Evolutionary conservation across 805 yeast genomes (phyloP), one percentile per base, ranked within the genome.

Genomic region (Yamadazyma akitaensis): DNA sequence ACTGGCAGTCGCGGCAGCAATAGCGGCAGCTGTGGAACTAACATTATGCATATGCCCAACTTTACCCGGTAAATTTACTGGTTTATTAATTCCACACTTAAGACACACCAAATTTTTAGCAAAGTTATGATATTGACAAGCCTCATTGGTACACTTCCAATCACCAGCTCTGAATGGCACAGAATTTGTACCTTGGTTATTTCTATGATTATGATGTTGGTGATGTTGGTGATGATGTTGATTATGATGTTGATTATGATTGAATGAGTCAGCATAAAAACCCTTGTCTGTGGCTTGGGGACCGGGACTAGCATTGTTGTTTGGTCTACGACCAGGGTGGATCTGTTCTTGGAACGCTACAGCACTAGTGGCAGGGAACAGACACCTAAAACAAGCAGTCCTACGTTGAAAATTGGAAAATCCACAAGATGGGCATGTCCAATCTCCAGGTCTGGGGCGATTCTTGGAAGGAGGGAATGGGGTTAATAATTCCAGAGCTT

Each of bases 151-250:
- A 70, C 97, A 91, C 64, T 89, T 90, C 97, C 97, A 91, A 67
- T 90, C 97, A 43, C 97, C 97, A 2, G 97, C 97, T 57, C 97
- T 78, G 67, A 91, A 91, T 26, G 97, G 96, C n/a, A 91, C 95
- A 56, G 80, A 76, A 47, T 57, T 53, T 38, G 54, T 44, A 9
- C 51, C 37, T 26, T 60, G 30, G 40, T 25, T 26, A 17, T 38
- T 38, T 25, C 41, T 33, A 30, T 31, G 37, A 26, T 33, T 21
- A 14, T 41, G 37, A 16, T 41, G 43, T 25, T 53, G 47, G 45
- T 52, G 54, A 33, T 48, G 45, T 40, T 50, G 45, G 43, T 53
- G 47, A 44, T 52, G 54, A 33, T 48, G 45, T 40, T 50, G 45
- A 44, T 49, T 46, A 34, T 51, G 50, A 39, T 5, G 24, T 21